Evolutionary conservation across 2,329 filamentous ascomycete genomes (phyloP), one percentile per base, ranked within the genome.

Genomic region (Metarhizium humberi): DNA sequence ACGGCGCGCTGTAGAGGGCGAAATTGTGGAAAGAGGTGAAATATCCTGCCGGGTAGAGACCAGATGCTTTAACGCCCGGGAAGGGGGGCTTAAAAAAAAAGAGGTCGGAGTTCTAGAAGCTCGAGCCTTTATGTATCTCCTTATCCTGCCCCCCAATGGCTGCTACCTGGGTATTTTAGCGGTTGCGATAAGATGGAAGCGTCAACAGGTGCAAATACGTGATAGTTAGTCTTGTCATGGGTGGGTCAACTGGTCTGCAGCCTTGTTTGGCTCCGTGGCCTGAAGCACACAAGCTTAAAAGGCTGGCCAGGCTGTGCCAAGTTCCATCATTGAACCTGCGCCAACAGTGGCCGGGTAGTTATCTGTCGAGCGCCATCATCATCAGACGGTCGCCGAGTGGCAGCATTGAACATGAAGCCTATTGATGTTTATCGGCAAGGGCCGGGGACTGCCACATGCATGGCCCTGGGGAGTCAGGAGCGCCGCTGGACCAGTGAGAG

Each of bases 391-490:
- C 30, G 43, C 29, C n/a, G n/a, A 47, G 45, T 43, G 29, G 29
- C 32, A 20, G 14, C 20, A 25, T 25, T 25, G 20, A 25, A 25
- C 14, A 11, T 29, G 7, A 7, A 36, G 34, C 34, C 34, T 36
- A 0, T 8, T 6, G 13, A 36, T 36, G 34, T 36, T 32, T 25
- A 32, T 47, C 51, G 20, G 43, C 51, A 42, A 53, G 51, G 29
- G 25, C 45, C 30, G 43, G 18, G 42, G 43, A 45, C 16, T 14
- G 14, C 40, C 59, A 61, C 25, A 25, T 25, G 25, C 25, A 25
- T 25, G 54, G 52, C 45, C 50, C 46, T 8, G 7, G 43, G 51
- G 53, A 51, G 59, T 54, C 56, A 51, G 55, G 66, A 60, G 63
- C 54, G 25, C 4, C 18, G 30, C 25, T 40, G 43, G 51, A 48